Evolutionary conservation across 2,329 filamentous ascomycete genomes (phyloP), one percentile per base, ranked within the genome.

Genomic region (Nemania abortiva): DNA sequence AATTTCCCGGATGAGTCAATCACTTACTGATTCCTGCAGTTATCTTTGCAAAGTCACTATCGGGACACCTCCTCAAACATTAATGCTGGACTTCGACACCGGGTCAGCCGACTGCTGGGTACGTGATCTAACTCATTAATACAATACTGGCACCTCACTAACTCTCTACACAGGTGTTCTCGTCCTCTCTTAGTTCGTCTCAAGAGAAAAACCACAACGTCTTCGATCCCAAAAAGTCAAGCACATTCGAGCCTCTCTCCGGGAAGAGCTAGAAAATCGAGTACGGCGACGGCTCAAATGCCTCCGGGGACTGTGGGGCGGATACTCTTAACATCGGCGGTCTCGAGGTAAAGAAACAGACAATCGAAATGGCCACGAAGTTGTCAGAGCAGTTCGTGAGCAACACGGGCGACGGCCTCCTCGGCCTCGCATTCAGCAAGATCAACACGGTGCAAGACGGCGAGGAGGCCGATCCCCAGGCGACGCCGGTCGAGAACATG

Each of bases 21-120:
- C 20, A 31, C 55, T 66, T 1, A 68, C 18, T 79, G 89, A 90
- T 71, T 89, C 92, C 70, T 82, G 86, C 3, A 81, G 87, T 79
- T 78, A 92, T 76, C 84, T 92, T 24, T 90, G 87, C 56, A 84
- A 87, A 34, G 87, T 93, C 29, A 76, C 81, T 15, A 89, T 93
- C 69, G 91, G 91, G 31, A 90, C 87, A 1, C 90, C 90, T 18
- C 79, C 84, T 1, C 90, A 93, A 81, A 88, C 81, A 54, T 72
- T 90, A 52, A 85, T 84, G 71, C 78, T 92, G 15, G 87, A 92
- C 75, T 92, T 93, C 70, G 91, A 93, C 77, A 92, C 90, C 47
- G 90, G 90, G 22, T 91, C 89, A 11, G 85, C 90, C 22, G 91
- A 93, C 81, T 83, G 91, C 24, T 93, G 90, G 91, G 87, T 89